Base-by-base conservation (phyloP, 1,284 basidiomycete species). In the Tremellales sp. region DNA sequence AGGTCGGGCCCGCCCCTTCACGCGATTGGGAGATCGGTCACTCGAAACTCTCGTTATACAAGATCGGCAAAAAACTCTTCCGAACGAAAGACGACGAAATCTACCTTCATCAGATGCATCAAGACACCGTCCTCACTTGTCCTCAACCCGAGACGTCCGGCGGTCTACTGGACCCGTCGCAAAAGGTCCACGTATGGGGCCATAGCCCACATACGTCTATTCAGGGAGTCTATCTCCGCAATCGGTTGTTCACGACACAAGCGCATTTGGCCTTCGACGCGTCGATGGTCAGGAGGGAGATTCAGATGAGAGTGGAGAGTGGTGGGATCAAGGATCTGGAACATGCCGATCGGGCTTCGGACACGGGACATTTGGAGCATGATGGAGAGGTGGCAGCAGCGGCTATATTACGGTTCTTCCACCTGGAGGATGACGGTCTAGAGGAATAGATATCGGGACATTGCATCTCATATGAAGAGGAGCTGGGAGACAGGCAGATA, bases 391-490 rank as follows among this genome's bases (percentile, higher is more conserved):
- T 39, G 3, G 27, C 52, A 3, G 53, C 49, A 2, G 29, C 24
- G 29, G 53, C 53, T 13, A 43, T 56, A 26, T 40, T 56, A 23
- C 44, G 53, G 15, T 56, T 49, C 48, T 56, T 51, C 44, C 50
- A 51, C 22, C 49, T 43, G 23, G 53, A 56, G 24, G 53, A 56
- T 37, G 53, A 56, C 42, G 53, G 53, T 3, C 12, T 42, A 13
- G 47, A 46, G 26, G 43, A 17, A 27, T 31, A 43, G 45, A 4
- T 15, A 85, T 36, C 4, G 15, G 33, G 6, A 36, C 6, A 15
- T n/a, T n/a, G 6, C 13, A 15, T 15, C 15, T 13, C 29, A 36
- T 36, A 15, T n/a, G n/a, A n/a, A n/a, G n/a, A n/a, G n/a, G n/a
- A n/a, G n/a, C n/a, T n/a, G n/a, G n/a, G n/a, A n/a, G n/a, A n/a